phyloP scores from a whole-genome alignment of 1,284 basidiomycete species.

The Cutaneotrichosporon curvatum region DNA sequence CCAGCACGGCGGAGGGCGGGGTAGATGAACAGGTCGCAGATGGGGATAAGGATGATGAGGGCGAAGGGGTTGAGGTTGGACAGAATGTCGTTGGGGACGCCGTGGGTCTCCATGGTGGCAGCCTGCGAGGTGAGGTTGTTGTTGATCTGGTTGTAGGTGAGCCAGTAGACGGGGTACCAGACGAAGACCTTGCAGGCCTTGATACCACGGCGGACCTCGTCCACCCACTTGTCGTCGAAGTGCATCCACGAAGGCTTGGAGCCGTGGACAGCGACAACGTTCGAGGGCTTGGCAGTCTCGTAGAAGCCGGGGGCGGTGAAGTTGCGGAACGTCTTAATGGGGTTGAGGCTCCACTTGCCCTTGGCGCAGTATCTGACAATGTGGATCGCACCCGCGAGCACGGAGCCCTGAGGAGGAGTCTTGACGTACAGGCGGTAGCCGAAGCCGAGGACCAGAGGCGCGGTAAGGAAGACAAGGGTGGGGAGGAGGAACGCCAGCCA shows the following conservation, averaged over 20 bases:
- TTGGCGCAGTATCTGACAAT: conserved; percentile 26
- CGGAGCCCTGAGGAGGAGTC: conserved; percentile 48
- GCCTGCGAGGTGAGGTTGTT: conserved; percentile 33
- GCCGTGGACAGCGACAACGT: conserved; percentile 31
- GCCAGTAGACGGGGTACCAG: conserved; percentile 48
- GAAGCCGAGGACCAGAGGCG: conserved; percentile 28
- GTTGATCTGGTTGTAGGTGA: conserved; percentile 42
- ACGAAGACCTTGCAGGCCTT: conserved; percentile 49
- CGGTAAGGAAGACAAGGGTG: conserved; percentile 48
- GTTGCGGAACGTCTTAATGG: background rate
- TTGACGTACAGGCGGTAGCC: conserved; percentile 25
- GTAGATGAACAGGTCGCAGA: conserved; percentile 48
- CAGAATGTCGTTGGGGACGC: conserved; percentile 50
- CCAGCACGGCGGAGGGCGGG: conserved; percentile 44
- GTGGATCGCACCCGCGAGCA: conserved; percentile 42
- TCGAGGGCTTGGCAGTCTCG: conserved; percentile 46
- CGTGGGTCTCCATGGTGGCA: conserved; percentile 45
- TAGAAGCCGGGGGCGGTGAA: conserved; percentile 44
- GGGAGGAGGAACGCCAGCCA: conserved; percentile 50
- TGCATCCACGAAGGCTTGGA: conserved; percentile 40
- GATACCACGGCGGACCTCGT: conserved; percentile 47
- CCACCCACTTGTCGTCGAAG: conserved; percentile 50
- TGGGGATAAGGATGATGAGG: conserved; percentile 47
- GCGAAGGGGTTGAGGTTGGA: conserved; percentile 49
- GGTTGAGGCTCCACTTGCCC: conserved; percentile 1